Evolutionary conservation across 768 basidiomycete species (phyloP), one percentile per base, ranked within the genome.

Genomic region (Tricholoma saponaceum): DNA sequence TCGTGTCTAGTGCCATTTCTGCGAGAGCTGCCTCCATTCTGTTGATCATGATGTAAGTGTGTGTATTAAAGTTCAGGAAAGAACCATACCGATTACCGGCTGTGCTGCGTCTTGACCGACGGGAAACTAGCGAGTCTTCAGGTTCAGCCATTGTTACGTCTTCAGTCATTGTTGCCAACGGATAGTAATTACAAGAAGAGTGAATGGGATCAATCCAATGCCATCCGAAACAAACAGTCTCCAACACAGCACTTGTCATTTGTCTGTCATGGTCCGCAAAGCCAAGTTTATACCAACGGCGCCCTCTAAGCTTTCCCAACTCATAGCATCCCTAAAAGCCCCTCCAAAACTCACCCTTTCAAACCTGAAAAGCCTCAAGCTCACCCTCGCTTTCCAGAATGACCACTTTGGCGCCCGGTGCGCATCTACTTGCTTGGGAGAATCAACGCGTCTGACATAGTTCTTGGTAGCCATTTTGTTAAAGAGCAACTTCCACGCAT

Each of bases 1-100:
- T 63, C 35, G 83, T 81, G n/a, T 85, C 84, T 16, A 75, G 52
- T 14, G 77, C 79, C 70, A 87, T 82, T 68, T 88, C 87, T 2
- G 90, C 90, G 61, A 92, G 72, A 5, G 87, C 90, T 6, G 84
- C 81, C 67, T 86, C 84, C 89, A 92, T 90, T 52, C 90, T 91
- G 56, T 20, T 55, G 52, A n/a, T n/a, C n/a, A n/a, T n/a, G n/a
- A 61, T 63, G 51, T 59, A 46, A 28, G 60, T 16, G 50, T 16
- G 43, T 47, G 51, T 32, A 55, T 57, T 16, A 30, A 1, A 26
- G 33, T 49, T 30, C 37, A 35, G 16, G 9, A 16, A 18, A 22
- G 2, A 25, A 50, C 18, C 77, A 2, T 55, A 89, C 89, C 89
- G 73, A 66, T 92, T 92, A 2, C 90, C 90, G 1, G 90, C 90